Conservation (phyloP, 2,329 filamentous ascomycete species). For the Aspergillus brunneoviolaceus region DNA sequence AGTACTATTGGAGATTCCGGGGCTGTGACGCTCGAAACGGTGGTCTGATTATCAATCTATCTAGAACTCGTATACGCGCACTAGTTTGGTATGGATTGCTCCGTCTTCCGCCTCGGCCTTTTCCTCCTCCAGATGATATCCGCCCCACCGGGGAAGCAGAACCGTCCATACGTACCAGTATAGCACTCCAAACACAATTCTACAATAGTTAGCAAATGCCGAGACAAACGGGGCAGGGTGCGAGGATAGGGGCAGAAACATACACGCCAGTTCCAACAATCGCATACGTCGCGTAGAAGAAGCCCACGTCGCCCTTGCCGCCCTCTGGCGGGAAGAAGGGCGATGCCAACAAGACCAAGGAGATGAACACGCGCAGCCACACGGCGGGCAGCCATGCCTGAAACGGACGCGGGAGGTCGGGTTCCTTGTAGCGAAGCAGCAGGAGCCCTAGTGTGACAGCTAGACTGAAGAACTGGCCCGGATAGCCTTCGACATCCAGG, state of each 20-base stretch:
- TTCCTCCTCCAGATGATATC: slow-evolving; percentile 64
- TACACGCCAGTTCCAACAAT: slow-evolving; percentile 50
- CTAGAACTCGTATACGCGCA: slow-evolving; percentile 25
- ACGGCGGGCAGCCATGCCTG: slow-evolving; percentile 64
- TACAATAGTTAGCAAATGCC: slow-evolving; percentile 32
- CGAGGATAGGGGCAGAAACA: slow-evolving; percentile 23
- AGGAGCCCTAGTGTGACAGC: slow-evolving; percentile 60
- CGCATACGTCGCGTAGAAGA: slow-evolving; percentile 56
- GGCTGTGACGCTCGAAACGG: background rate
- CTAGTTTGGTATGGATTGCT: slow-evolving; percentile 62
- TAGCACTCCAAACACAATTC: slow-evolving; percentile 56
- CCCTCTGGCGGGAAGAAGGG: slow-evolving; percentile 61
- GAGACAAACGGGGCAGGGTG: slow-evolving; percentile 18
- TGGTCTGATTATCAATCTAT: slow-evolving; percentile 6
- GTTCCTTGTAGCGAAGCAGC: slow-evolving; percentile 59
- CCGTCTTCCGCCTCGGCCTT: slow-evolving; percentile 63
- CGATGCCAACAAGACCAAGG: slow-evolving; percentile 56
- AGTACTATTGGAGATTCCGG: too few species aligned
- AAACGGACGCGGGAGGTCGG: slow-evolving; percentile 63
- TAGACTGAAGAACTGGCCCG: slow-evolving; percentile 60
- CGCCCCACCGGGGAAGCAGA: slow-evolving; percentile 57
- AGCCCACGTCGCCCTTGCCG: slow-evolving; percentile 46
- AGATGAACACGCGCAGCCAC: slow-evolving; percentile 54
- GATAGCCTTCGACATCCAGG: slow-evolving; percentile 69
- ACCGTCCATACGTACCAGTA: slow-evolving; percentile 72